phyloP scores from a whole-genome alignment of 2,329 filamentous ascomycete species.

The Aspergillus calidoustus region DNA sequence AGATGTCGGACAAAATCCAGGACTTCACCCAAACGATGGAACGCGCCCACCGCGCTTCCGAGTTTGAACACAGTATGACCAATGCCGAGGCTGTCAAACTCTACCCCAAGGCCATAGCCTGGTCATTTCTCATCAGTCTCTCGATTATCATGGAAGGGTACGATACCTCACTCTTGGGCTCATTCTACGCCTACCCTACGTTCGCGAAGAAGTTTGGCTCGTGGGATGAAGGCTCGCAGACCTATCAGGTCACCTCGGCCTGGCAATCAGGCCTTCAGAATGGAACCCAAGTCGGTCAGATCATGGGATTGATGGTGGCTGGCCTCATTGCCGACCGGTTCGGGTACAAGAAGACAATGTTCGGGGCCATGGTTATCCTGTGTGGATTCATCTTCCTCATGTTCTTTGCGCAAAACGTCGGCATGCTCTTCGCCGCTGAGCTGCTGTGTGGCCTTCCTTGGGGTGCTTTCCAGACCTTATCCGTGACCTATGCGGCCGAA shows the following conservation, averaged over 20 bases:
- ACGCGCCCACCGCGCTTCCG: too few relatives aligned
- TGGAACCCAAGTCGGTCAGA: conserved; percentile 27
- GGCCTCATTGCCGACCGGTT: conserved; percentile 34
- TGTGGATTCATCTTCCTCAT: conserved; percentile 51
- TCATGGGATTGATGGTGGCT: conserved; percentile 35
- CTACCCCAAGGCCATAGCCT: conserved; percentile 41
- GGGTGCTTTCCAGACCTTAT: conserved; percentile 51
- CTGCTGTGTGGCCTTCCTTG: conserved; percentile 54
- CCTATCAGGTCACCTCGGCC: conserved; percentile 32
- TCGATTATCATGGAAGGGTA: conserved; percentile 45
- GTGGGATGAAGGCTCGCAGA: conserved; percentile 18
- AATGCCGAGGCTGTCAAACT: conserved; percentile 34
- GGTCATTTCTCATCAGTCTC: conserved; percentile 41
- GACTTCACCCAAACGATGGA: too few relatives aligned
- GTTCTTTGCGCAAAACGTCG: conserved; percentile 52
- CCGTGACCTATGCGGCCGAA: conserved; percentile 47
- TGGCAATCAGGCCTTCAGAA: conserved; percentile 39
- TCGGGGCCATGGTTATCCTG: conserved; percentile 44
- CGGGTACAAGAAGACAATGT: conserved; percentile 37
- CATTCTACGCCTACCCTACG: conserved; percentile 36
- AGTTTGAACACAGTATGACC: conserved; percentile 39
- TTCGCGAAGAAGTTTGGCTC: conserved; percentile 40
- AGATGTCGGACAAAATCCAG: too few relatives aligned
- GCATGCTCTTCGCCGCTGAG: conserved; percentile 49
- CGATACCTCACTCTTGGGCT: conserved; percentile 32